Percentiles rank a stretch among this genome's conserved stretches.
These are phyloP conservation scores for Meripilus lineatus DNA, from an alignment of 1,284 basidiomycete species.

Conservation along the genomic window DNA sequence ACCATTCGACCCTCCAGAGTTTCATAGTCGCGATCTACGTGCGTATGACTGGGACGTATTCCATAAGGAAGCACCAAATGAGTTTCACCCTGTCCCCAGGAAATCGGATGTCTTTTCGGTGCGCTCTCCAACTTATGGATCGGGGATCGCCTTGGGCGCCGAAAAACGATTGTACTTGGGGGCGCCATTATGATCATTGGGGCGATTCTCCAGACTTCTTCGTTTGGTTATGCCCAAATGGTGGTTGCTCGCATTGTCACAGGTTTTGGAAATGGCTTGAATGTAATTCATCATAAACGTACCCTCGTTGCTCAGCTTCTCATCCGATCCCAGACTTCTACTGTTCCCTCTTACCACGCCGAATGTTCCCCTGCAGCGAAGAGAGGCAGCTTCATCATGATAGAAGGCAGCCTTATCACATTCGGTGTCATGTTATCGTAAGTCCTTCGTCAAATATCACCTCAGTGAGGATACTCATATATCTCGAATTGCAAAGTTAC, in stretches of 20 bases:
- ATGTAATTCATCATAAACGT: conserved; percentile 31
- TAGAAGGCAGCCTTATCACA: conserved; percentile 65
- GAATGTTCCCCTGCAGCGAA: conserved; percentile 59
- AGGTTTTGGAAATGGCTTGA: conserved; percentile 66
- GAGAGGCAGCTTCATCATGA: conserved; percentile 62
- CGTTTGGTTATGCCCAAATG: conserved; percentile 51
- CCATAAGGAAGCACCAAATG: conserved; percentile 2
- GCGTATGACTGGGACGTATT: conserved; percentile 12
- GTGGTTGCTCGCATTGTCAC: conserved; percentile 59
- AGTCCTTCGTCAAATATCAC: conserved; percentile 24
- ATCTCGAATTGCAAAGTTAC: no score
- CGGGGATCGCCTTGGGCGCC: conserved; percentile 48
- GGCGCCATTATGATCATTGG: conserved; percentile 59
- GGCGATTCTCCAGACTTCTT: conserved; percentile 53
- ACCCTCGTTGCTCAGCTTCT: background rate
- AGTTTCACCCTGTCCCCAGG: conserved; percentile 27
- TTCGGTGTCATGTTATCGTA: conserved; percentile 69
- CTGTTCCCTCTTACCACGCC: conserved; percentile 59
- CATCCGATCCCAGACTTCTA: conserved; percentile 45
- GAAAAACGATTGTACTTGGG: conserved; percentile 47
- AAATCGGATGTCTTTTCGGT: conserved; percentile 49
- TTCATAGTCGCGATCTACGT: conserved; percentile 53
- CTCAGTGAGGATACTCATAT: no score
- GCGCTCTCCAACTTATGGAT: conserved; percentile 51
- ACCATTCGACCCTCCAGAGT: conserved; percentile 50